These are phyloP conservation scores for Vaccinium myrtillus DNA, from an alignment of 148 eudicot species.

Conservation along the genomic window DNA sequence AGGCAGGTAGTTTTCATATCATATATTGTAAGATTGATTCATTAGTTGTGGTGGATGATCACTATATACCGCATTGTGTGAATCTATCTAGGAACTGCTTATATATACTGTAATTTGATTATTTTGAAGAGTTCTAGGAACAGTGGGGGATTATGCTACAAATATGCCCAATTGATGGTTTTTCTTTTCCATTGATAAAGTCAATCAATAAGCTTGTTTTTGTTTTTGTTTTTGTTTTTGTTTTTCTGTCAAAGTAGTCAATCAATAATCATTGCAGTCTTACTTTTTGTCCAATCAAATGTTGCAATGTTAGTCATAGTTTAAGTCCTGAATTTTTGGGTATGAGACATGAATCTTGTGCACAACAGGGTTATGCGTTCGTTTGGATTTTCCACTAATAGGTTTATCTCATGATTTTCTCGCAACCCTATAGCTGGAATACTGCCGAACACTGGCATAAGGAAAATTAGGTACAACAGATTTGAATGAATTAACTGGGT, in stretches of 20 bases:
- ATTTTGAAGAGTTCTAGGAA: no score
- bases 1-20: no score
- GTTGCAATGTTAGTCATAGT: background rate
- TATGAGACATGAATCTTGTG: background rate
- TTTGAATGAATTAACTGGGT: background rate
- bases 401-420: background rate
- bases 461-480: background rate
- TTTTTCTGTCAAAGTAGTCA: background rate
- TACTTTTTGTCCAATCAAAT: background rate
- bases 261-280: no score
- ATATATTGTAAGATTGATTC: background rate
- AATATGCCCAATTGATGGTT: background rate
- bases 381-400: background rate
- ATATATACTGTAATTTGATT: no score
- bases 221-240: background rate
- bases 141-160: background rate
- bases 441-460: background rate
- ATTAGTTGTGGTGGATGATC: background rate
- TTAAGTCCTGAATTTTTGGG: background rate
- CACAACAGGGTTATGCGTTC: background rate
- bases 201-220: background rate
- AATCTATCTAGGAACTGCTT: no score
- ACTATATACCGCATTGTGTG: background rate
- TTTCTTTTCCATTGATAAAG: background rate
- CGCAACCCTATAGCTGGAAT: background rate